phyloP scores from a whole-genome alignment of 2,329 filamentous ascomycete genomes.

The Aspergillus sojae region DNA sequence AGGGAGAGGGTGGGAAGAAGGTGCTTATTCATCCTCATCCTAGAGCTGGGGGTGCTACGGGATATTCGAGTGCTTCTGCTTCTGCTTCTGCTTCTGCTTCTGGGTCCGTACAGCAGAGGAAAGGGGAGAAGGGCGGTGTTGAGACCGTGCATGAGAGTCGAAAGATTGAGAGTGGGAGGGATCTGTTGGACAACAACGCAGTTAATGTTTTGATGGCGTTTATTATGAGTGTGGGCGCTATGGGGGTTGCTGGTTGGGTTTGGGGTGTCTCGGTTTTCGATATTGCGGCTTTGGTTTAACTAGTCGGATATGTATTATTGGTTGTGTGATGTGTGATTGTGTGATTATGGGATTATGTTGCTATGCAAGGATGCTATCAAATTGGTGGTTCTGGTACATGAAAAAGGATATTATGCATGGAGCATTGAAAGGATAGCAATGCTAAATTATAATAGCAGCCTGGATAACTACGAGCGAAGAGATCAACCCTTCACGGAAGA shows the following conservation, averaged over 20 bases:
- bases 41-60: constrained; percentile 23
- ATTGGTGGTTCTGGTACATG: not conserved
- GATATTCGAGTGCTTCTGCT: not conserved
- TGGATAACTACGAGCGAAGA: not conserved
- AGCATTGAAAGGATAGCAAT: not conserved
- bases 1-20: constrained; percentile 74
- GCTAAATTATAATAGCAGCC: not conserved
- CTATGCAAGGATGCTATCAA: not conserved
- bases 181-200: constrained; percentile 90
- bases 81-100: not conserved
- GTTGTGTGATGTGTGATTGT: not conserved
- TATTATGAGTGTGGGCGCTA: constrained; percentile 76
- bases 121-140: constrained; percentile 1
- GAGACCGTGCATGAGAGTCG: constrained; percentile 58
- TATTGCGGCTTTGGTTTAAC: constrained; percentile 2
- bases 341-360: not conserved
- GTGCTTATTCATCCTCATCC: constrained; percentile 35
- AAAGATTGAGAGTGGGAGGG: constrained; percentile 66
- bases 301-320: not conserved
- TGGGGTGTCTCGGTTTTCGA: constrained; percentile 32
- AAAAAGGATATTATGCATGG: not conserved
- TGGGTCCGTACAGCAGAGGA: not conserved
- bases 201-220: constrained; percentile 93
- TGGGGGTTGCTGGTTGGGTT: constrained; percentile 55
- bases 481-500: too few relatives aligned